These are phyloP conservation scores for Plenodomus biglobosus DNA, from an alignment of 2,329 filamentous ascomycete genomes.

Conservation along the genomic window DNA sequence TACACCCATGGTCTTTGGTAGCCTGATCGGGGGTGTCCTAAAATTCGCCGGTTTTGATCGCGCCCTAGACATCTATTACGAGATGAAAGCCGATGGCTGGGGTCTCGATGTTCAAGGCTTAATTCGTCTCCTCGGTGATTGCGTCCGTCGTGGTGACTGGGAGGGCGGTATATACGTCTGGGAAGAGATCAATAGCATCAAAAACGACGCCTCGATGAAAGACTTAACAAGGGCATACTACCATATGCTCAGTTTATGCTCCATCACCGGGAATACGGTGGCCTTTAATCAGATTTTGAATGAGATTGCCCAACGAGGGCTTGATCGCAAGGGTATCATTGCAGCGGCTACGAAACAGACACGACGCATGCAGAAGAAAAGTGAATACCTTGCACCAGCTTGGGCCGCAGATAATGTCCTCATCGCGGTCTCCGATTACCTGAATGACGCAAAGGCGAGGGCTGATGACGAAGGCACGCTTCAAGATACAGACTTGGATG, in stretches of 20 bases:
- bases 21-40: constrained; percentile 47
- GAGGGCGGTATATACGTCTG: constrained; percentile 43
- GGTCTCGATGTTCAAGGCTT: constrained; percentile 47
- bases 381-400: constrained; percentile 22
- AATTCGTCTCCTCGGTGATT: constrained; percentile 45
- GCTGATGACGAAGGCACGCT: not conserved
- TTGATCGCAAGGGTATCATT: constrained; percentile 31
- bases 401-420: constrained; percentile 39
- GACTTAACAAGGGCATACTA: constrained; percentile 35
- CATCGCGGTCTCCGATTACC: constrained; percentile 33
- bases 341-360: constrained; percentile 18
- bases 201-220: constrained; percentile 5
- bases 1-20: constrained; percentile 48
- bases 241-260: constrained; percentile 38
- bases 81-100: constrained; percentile 51
- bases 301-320: constrained; percentile 27
- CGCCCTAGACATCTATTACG: constrained; percentile 46
- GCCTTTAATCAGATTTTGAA: constrained; percentile 38
- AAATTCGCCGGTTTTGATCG: constrained; percentile 50
- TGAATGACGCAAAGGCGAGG: constrained; percentile 14
- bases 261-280: constrained; percentile 32
- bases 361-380: constrained; percentile 16
- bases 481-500: constrained; percentile 7
- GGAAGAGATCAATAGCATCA: constrained; percentile 46
- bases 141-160: constrained; percentile 44